Base-by-base conservation (phyloP, 1,284 basidiomycete species). In the Neolentinus lepideus region DNA sequence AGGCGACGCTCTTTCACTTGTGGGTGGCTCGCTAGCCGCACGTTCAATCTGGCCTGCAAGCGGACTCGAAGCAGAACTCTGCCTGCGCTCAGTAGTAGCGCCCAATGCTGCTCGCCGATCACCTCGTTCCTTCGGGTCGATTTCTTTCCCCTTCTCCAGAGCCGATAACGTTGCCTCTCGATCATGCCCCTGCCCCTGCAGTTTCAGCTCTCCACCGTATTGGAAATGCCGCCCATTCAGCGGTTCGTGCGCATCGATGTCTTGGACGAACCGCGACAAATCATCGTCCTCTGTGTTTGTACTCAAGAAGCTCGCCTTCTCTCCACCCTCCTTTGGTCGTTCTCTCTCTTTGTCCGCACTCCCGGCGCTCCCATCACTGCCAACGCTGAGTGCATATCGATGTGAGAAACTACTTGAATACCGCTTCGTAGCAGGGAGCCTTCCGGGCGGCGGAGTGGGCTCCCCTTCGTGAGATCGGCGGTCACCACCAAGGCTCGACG, bases 191-290 rank as follows among this genome's bases (percentile, higher is more conserved):
- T 57, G 58, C n/a, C 56, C 56, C 54, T 59, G 63, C 50, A 65
- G 65, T 56, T 65, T 58, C 55, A 60, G 52, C 48, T 59, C 63
- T 55, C 57, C 55, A 66, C 68, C 56, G 66, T 69, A 38, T 59
- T 50, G 47, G 47, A 50, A 50, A 50, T 50, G 64, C 21, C 74
- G 66, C 24, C 78, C 74, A 26, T 72, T 72, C 46, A 90, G 71
- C 1, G 86, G 88, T 62, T 82, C 83, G 19, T 84, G 74, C 25
- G 77, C 68, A 60, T 87, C 86, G 50, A 89, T 88, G 53, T 88
- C 84, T 63, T 85, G 82, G 36, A 90, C 83, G 62, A 90, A 90
- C 14, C 78, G 73, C 2, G 84, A 86, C 26, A 90, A 81, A 52
- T 90, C 88, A 61, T 88, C 87, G 62, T 89, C 85, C 57, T 90